phyloP scores from a whole-genome alignment of 495 filamentous ascomycete genomes.

The Daldinia caldariorum region DNA sequence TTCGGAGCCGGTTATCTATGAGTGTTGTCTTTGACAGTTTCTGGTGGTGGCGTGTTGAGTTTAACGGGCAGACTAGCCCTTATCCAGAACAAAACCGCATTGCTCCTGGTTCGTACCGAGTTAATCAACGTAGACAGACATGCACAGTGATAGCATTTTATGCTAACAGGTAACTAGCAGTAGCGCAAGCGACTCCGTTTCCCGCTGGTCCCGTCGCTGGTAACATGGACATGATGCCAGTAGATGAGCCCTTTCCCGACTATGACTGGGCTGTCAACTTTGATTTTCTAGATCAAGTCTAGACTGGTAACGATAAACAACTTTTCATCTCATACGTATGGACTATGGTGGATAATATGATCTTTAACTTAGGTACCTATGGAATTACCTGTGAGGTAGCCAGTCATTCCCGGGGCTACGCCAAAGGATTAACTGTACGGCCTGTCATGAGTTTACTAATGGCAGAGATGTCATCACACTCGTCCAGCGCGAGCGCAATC shows the following conservation, averaged over 20 bases:
- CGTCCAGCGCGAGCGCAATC: neutral
- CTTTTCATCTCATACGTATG: too few relatives aligned
- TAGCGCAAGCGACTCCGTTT: neutral
- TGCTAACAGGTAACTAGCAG: neutral
- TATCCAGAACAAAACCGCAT: neutral
- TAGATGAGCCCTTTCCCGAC: neutral
- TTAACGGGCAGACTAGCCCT: neutral
- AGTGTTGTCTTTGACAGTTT: neutral
- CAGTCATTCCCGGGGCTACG: neutral
- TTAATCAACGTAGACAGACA: neutral
- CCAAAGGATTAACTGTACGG: neutral
- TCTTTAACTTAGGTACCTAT: too few relatives aligned
- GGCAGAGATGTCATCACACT: neutral
- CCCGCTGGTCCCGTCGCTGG: neutral
- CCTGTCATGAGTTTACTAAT: neutral
- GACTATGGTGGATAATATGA: too few relatives aligned
- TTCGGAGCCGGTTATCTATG: neutral
- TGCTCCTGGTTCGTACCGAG: neutral
- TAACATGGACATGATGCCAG: neutral
- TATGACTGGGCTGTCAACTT: constrained; percentile 6
- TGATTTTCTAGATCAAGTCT: neutral
- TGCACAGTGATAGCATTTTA: neutral
- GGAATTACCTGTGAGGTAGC: too few relatives aligned
- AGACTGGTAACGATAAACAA: neutral
- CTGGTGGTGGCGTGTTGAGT: neutral